Base-by-base conservation (phyloP, 208 protist species). In the Acanthamoeba rhysodes region DNA sequence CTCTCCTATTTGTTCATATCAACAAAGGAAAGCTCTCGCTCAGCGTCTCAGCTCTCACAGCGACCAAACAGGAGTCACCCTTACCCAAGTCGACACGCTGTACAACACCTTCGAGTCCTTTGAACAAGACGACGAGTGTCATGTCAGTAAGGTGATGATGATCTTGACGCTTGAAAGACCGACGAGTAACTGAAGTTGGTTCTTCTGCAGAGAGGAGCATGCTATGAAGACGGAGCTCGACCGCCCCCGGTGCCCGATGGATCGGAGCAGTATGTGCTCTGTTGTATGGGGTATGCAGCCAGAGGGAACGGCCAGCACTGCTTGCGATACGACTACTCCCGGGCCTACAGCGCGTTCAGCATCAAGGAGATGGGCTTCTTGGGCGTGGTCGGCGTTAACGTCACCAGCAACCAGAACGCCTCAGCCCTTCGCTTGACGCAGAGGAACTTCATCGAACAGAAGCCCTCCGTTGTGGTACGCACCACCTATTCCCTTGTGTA, bases 301-400 rank as follows among this genome's bases (percentile, higher is more conserved):
- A 18, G 80, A 18, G 50, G 80, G 5, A 55, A 88, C 27, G 80
- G 80, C 22, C 80, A 88, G 80, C 80, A 88, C n/a, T 88, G 80
- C 50, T 50, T 88, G 5, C 80, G 80, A n/a, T 88, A 88, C 53
- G 53, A 88, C 80, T 88, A 88, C 16, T 48, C 41, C 1, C 50
- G 12, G 14, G 12, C 50, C 50, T 88, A 88, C 80, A 55, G n/a
- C 8, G 45, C 50, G 9, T 88, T 64, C 53, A 29, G 24, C 8
- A 34, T 88, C 32, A 27, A 20, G 14, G 34, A 22, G 24, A 64
- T 66, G 27, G n/a, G 29, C 50, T 88, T 64, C 34, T 14, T 22
- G 18, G 80, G 80, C 4, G 9, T 41, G 16, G 53, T 88, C 6
- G 29, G 14, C 24, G 53, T 88, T 4, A 88, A 64, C 80, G 34